These are phyloP conservation scores for Ophiostoma ips DNA, from an alignment of 2,329 filamentous ascomycete species.

Conservation along the genomic window DNA sequence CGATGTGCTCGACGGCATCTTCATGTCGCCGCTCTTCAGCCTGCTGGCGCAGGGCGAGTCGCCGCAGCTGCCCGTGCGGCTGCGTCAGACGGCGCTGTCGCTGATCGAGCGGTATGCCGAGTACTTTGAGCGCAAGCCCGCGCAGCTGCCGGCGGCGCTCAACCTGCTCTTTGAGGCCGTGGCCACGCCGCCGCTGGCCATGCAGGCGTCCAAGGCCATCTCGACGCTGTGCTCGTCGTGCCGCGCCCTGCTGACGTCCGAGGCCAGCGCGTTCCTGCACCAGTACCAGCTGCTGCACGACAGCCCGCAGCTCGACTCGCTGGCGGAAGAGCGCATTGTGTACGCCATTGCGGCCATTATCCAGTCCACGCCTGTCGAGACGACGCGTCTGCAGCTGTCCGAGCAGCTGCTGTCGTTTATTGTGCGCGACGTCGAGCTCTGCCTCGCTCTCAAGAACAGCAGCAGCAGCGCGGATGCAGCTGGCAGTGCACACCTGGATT, in stretches of 20 bases:
- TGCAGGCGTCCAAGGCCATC: conserved; percentile 60
- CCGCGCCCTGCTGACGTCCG: conserved; percentile 49
- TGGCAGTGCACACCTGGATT: conserved; percentile 11
- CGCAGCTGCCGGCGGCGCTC: conserved; percentile 54
- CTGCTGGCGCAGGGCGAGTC: conserved; percentile 37
- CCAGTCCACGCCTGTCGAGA: conserved; percentile 51
- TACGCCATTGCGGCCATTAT: conserved; percentile 63
- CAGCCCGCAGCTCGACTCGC: conserved; percentile 46
- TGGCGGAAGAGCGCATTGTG: conserved; percentile 59
- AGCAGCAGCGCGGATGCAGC: not conserved
- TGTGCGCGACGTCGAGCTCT: conserved; percentile 42
- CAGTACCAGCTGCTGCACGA: conserved; percentile 55
- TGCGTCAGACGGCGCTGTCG: conserved; percentile 54
- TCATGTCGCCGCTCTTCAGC: conserved; percentile 44
- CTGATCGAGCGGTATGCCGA: conserved; percentile 60
- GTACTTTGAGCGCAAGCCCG: conserved; percentile 59
- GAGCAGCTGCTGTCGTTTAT: conserved; percentile 47
- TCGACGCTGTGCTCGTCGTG: conserved; percentile 63
- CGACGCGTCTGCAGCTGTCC: conserved; percentile 38
- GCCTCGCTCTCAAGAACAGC: conserved; percentile 22
- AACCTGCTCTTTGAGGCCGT: conserved; percentile 63
- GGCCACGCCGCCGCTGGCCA: conserved; percentile 31
- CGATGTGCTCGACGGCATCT: conserved; percentile 43
- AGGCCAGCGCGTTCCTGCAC: conserved; percentile 53
- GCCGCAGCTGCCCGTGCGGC: conserved; percentile 42